phyloP scores from a whole-genome alignment of 495 filamentous ascomycete species.

The Trichoderma reesei region DNA sequence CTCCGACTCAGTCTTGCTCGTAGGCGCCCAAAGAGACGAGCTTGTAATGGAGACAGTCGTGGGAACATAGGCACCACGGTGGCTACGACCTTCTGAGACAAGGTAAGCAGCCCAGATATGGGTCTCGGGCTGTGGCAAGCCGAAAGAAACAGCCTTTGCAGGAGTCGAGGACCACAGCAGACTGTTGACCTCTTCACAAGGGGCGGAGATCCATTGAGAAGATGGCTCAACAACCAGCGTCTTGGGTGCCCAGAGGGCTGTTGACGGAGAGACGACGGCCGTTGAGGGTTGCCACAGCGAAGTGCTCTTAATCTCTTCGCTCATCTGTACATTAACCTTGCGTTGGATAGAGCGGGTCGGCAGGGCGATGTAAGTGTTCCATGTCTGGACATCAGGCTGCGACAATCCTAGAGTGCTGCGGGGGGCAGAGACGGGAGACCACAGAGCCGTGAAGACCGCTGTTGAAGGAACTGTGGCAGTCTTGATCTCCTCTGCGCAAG shows the following conservation, averaged over 20 bases:
- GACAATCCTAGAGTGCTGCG: neutral
- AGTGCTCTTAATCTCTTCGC: neutral
- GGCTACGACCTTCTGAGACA: neutral
- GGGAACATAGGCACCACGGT: neutral
- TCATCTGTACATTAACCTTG: neutral
- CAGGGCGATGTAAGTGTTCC: slow-evolving; percentile 18
- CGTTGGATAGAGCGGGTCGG: neutral
- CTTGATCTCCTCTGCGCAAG: neutral
- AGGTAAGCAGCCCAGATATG: neutral
- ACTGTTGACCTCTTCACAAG: neutral
- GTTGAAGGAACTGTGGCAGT: neutral
- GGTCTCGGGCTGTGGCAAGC: neutral
- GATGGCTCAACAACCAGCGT: neutral
- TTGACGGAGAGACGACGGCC: neutral
- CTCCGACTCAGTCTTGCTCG: neutral
- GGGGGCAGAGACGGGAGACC: neutral
- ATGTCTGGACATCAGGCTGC: slow-evolving; percentile 18
- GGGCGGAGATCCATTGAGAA: neutral
- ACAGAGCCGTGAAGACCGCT: neutral
- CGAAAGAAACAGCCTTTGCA: neutral
- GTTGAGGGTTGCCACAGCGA: neutral
- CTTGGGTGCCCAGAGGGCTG: neutral
- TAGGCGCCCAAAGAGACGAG: neutral
- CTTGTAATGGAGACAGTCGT: neutral
- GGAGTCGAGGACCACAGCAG: neutral